Base-by-base conservation (phyloP, 2,329 filamentous ascomycete species). In the Pseudocercospora fijiensis region DNA sequence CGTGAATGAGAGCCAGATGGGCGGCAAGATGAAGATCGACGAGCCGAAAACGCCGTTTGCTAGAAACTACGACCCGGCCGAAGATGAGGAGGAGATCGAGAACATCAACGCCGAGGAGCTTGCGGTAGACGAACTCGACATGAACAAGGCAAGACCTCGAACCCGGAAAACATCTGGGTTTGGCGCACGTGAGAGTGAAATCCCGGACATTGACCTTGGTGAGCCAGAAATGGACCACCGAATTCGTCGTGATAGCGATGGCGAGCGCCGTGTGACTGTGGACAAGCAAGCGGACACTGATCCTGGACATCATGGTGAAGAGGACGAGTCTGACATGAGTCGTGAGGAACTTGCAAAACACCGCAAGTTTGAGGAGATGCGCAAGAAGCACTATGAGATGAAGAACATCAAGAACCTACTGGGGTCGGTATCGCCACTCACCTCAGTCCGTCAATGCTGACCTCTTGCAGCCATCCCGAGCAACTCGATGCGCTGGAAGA, bases 351-450 rank as follows among this genome's bases (percentile, higher is more conserved):
- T 83, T 66, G 92, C 95, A 81, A 97, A 98, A 83, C 95, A 99
- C 78, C 86, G 85, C 75, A 87, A 90, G 76, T 99, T 99, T 77
- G 93, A 97, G 80, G 84, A 91, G 80, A 84, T 92, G 82, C 86
- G 95, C 74, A 97, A 95, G 87, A 94, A 88, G 82, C 95, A 99
- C 79, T 99, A 99, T 79, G 95, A 99, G 83, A 99, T 99, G 95
- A 92, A 87, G 80, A 90, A 95, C 74, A 92, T 97, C 63, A 96
- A 95, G 73, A 86, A 88, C 73, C 80, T 98, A 59, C 85, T 99
- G 69, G 93, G 92, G 87, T 89, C 77, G 69, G 83, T 79, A 24
- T 58, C 52, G 43, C 26, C 43, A 63, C 45, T 51, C 41, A 43
- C 58, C 59, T 37, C 63, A 7, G 37, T 65, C 10, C 26, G 27